A percentile compares a stretch with the other conserved stretches of the same genome.
phyloP scores from a whole-genome alignment of 805 yeast species.

The Sugiyamaella smithiae region DNA sequence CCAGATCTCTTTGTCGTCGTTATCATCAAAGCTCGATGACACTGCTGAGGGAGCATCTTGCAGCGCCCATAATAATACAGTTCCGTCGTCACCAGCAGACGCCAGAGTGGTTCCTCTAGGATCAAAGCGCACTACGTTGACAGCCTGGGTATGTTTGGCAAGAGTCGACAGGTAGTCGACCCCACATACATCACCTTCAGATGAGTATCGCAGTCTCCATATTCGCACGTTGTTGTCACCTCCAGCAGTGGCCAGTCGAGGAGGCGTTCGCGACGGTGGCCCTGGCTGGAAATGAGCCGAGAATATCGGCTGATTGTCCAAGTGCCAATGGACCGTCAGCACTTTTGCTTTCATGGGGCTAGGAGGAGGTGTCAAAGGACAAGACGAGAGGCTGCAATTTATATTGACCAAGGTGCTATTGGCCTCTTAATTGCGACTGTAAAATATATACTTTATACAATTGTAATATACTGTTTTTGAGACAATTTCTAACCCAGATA shows the following conservation, averaged over 20 bases:
- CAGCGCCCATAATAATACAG: slow-evolving; percentile 73
- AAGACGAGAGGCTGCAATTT: slow-evolving; percentile 1
- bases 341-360: slow-evolving; percentile 36
- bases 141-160: slow-evolving; percentile 89
- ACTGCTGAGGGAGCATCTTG: slow-evolving; percentile 16
- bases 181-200: slow-evolving; percentile 28
- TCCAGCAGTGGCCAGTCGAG: slow-evolving; percentile 81
- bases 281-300: slow-evolving; percentile 38
- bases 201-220: slow-evolving; percentile 36
- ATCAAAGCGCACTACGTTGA: slow-evolving; percentile 82
- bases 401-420: no score
- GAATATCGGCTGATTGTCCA: slow-evolving; percentile 41
- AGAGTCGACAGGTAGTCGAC: slow-evolving; percentile 80
- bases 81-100: slow-evolving; percentile 94
- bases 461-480: no score
- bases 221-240: slow-evolving; percentile 86
- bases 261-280: slow-evolving; percentile 15
- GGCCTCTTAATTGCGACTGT: no score
- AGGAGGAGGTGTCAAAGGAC: neutral
- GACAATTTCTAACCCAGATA: no score
- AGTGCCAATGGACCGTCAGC: slow-evolving; percentile 42
- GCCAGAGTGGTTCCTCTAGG: slow-evolving; percentile 68
- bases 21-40: slow-evolving; percentile 37
- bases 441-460: no score
- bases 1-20: slow-evolving; percentile 68